Evolutionary conservation across 441 rosid genomes (phyloP).

Genomic region (Hura crepitans): DNA sequence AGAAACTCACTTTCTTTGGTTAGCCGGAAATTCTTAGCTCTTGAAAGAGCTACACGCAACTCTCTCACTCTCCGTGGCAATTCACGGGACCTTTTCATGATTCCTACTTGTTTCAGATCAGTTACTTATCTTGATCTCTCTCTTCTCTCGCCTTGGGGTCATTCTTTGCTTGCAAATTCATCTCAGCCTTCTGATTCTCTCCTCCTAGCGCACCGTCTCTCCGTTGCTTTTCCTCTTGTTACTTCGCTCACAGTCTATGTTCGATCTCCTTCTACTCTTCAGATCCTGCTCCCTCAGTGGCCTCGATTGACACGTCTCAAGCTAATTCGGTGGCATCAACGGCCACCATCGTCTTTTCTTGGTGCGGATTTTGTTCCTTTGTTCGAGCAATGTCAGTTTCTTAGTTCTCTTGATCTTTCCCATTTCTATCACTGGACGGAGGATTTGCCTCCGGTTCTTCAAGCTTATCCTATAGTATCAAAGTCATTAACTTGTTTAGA

Average conservation of each 20-base stretch:
- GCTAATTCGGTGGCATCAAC: slow-evolving; percentile 84
- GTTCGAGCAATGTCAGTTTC: slow-evolving; percentile 43
- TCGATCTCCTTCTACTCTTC: slow-evolving; percentile 51
- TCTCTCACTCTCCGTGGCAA: slow-evolving; percentile 84
- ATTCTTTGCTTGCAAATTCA: slow-evolving; percentile 41
- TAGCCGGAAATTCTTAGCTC: slow-evolving; percentile 52
- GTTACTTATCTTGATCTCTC: slow-evolving; percentile 80
- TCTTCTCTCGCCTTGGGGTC: slow-evolving; percentile 85
- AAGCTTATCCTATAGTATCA: slow-evolving; percentile 37
- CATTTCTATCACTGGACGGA: slow-evolving; percentile 84
- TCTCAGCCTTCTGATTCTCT: slow-evolving; percentile 36
- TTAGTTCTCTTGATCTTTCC: slow-evolving; percentile 62
- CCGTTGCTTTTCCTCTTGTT: slow-evolving; percentile 55
- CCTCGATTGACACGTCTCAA: slow-evolving; percentile 46
- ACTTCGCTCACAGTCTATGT: slow-evolving; percentile 53
- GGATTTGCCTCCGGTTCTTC: slow-evolving; percentile 78
- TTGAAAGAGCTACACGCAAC: slow-evolving; percentile 72
- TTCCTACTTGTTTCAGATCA: slow-evolving; percentile 63
- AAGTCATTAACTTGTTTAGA: slow-evolving; percentile 46
- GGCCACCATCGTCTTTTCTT: slow-evolving; percentile 33
- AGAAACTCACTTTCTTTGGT: slow-evolving; percentile 75
- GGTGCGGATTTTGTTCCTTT: slow-evolving; percentile 57
- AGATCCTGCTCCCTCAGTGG: slow-evolving; percentile 64
- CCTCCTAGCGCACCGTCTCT: slow-evolving; percentile 52
- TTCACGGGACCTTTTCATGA: slow-evolving; percentile 52